Conservation (phyloP, 257 asterid genomes). For the Solanum arcanum region DNA sequence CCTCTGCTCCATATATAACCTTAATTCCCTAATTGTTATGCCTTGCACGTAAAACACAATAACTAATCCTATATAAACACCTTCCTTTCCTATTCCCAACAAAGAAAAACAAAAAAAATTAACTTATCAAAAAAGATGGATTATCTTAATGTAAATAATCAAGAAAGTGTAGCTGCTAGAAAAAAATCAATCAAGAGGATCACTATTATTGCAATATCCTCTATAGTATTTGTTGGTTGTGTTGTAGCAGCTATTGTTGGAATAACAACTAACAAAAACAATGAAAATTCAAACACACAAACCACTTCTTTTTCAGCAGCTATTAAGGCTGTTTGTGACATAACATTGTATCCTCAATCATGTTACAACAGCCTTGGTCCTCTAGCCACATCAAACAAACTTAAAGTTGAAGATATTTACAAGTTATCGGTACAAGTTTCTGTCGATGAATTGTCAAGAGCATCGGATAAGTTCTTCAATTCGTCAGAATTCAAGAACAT, state of each 20-base stretch:
- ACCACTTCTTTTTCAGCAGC: not conserved
- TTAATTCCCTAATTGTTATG: not conserved
- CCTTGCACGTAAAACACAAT: not conserved
- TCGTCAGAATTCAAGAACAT: constrained; percentile 2
- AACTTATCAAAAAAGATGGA: not conserved
- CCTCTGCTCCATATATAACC: not conserved
- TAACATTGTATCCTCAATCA: constrained; percentile 27
- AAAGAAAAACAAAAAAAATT: not conserved
- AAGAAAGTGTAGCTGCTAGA: not conserved
- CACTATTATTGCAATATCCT: not conserved
- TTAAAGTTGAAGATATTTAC: constrained; percentile 26
- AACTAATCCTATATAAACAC: not conserved
- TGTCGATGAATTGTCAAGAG: constrained; percentile 18
- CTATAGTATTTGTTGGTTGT: constrained; percentile 1
- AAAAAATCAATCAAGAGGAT: not conserved
- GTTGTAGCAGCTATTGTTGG: constrained; percentile 8
- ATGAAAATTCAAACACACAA: not conserved
- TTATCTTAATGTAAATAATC: not conserved
- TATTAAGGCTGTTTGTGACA: constrained; percentile 21
- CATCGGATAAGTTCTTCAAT: not conserved
- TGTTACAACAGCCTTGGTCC: constrained; percentile 28
- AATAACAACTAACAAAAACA: not conserved
- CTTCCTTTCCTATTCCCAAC: not conserved
- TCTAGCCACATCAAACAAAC: constrained; percentile 9
- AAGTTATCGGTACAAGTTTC: constrained; percentile 34